Base-by-base conservation (phyloP, 805 yeast species). In the Dipodascopsis uninucleata region DNA sequence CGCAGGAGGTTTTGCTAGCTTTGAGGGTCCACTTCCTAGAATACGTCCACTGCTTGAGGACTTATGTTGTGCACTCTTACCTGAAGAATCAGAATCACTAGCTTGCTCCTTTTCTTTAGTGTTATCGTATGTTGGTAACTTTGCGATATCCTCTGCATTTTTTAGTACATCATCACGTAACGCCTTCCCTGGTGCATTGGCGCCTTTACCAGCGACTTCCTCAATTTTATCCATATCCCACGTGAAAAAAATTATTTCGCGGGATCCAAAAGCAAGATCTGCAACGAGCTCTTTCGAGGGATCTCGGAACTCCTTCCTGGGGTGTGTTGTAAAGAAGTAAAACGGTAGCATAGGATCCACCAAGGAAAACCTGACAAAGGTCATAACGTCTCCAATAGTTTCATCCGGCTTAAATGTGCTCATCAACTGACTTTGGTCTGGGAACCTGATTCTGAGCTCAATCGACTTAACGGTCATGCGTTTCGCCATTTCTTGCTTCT, bases 381-480 rank as follows among this genome's bases (percentile, higher is more conserved):
- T 51, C 39, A 64, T 58, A 5, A 72, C 57, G 7, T 57, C 60
- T 18, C 60, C 58, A 4, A 71, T 63, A 0, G 75, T 70, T 38
- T 77, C 77, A 0, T 56, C 54, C 5, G 77, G 70, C 8, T 58
- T 57, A 52, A 81, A 74, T n/a, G 64, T 68, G 14, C 76, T 66
- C 52, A 81, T 79, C 1, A 81, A 58, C 18, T 66, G 66, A 2
- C 71, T 67, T 43, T 71, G 70, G 59, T 81, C 84, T 0, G 85
- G 85, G 47, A 82, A 75, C 41, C 74, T 68, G 8, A 81, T 56
- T 44, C 86, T 67, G 1, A 81, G 59, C 5, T 66, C 58, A 40
- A 77, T 71, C 37, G 61, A 12, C n/a, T 60, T 10, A 58, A 2
- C 3, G 18, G 36, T n/a, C 17, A 3, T 23, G 33, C 49, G 41